phyloP scores from a whole-genome alignment of 768 basidiomycete genomes.

The Coprinopsis sp. region DNA sequence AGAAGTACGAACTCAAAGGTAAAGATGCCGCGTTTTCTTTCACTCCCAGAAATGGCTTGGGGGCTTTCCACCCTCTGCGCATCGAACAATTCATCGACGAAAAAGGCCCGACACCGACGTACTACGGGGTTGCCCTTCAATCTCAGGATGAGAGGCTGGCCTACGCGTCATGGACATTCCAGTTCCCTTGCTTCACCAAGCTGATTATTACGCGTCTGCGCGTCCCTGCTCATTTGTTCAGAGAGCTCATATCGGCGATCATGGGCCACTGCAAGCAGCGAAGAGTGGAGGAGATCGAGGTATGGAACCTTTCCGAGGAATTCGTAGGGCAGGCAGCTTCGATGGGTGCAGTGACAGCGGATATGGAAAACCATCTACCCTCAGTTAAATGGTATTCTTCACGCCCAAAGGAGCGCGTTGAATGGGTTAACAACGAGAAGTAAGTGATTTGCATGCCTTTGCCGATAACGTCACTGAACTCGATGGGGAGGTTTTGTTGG shows the following conservation, averaged over 20 bases:
- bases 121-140: constrained; percentile 10
- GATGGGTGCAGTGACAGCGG: constrained; percentile 25
- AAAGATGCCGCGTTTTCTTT: too few relatives aligned
- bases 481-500: constrained; percentile 19
- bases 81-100: constrained; percentile 17
- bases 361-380: constrained; percentile 34
- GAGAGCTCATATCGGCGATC: constrained; percentile 29
- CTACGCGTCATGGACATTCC: constrained; percentile 26
- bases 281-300: constrained; percentile 35
- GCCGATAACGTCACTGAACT: not conserved
- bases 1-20: too few relatives aligned
- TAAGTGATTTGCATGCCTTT: constrained; percentile 5
- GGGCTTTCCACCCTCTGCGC: constrained; percentile 22
- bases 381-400: constrained; percentile 42
- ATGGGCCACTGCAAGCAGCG: constrained; percentile 19
- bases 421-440: constrained; percentile 25
- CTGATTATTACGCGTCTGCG: constrained; percentile 25
- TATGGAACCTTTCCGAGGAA: constrained; percentile 37
- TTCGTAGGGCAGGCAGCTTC: constrained; percentile 12
- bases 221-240: constrained; percentile 23
- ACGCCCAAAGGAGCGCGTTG: constrained; percentile 6
- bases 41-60: constrained; percentile 24
- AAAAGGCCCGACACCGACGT: constrained; percentile 9
- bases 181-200: constrained; percentile 11
- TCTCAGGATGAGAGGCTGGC: constrained; percentile 7